phyloP scores from a whole-genome alignment of 352 stramenopile species.

The Globisporangium nodosum region DNA sequence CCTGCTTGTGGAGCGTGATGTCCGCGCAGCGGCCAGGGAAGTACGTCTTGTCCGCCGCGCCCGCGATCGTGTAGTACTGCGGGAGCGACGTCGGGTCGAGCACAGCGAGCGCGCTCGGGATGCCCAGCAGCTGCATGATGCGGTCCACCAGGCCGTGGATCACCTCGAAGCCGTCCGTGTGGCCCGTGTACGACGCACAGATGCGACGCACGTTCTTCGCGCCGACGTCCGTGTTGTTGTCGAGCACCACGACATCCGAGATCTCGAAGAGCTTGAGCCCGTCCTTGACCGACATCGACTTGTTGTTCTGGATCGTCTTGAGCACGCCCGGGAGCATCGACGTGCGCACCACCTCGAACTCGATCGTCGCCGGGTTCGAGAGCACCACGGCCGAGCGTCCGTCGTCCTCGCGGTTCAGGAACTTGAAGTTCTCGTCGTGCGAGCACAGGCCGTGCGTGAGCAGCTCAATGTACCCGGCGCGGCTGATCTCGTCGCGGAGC shows the following conservation, averaged over 20 bases:
- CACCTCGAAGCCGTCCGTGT: conserved; percentile 98
- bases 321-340: conserved; percentile 97
- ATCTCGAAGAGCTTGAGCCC: conserved; percentile 99
- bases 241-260: conserved; percentile 97
- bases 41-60: conserved; percentile 79
- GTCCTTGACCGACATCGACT: conserved; percentile 93
- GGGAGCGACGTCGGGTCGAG: conserved; percentile 55
- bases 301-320: conserved; percentile 99
- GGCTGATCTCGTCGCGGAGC: conserved; percentile 96
- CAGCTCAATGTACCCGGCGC: conserved; percentile 97
- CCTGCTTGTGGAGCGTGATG: conserved; percentile 88
- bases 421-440: conserved; percentile 97
- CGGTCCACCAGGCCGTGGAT: conserved; percentile 99
- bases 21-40: conserved; percentile 96
- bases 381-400: conserved; percentile 90
- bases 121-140: conserved; percentile 97
- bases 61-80: conserved; percentile 77
- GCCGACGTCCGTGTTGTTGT: conserved; percentile 91
- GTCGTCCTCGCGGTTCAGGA: conserved; percentile 83
- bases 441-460: conserved; percentile 97
- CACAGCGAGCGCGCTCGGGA: conserved; percentile 73
- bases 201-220: conserved; percentile 95
- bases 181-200: conserved; percentile 95
- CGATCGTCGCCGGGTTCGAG: conserved; percentile 98
- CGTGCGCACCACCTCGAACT: conserved; percentile 99